Base-by-base conservation (phyloP, 2,329 filamentous ascomycete species). In the Aspergillus sp. region DNA sequence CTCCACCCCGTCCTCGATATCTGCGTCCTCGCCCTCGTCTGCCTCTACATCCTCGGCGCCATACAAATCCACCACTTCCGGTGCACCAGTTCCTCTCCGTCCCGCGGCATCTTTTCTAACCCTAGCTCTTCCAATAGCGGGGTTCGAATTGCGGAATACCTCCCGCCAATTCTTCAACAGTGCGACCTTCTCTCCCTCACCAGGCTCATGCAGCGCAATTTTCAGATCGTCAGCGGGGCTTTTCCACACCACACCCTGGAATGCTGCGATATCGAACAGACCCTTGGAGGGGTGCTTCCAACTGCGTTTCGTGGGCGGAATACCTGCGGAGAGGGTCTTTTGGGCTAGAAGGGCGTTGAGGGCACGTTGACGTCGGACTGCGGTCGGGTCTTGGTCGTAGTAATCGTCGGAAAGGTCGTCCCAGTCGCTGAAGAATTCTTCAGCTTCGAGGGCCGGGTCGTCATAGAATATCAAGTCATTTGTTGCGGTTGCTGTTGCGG, bases 161-260 rank as follows among this genome's bases (percentile, higher is more conserved):
- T 81, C 76, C 19, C 78, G 72, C 79, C 80, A 81, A 64, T 81
- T 77, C 63, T 78, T 76, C 51, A 81, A 69, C 17, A 82, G 62
- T 2, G 80, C 73, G 0, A 82, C 78, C 55, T 76, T 76, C 21
- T 79, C 74, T 4, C 76, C 76, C 3, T 75, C 67, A 4, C 78
- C 78, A 0, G 75, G 75, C 28, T 76, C 70, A 55, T 79, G 77
- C 10, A 74, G 59, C 19, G 73, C 64, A 2, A 69, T 64, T 2
- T 65, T 51, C 9, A 73, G 64, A 6, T 65, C 65, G 55, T 71
- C 61, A 5, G 63, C 63, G 3, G 71, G 65, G 2, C 65, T 68
- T 54, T 72, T 75, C 78, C 78, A 81, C 3, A 80, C 66, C 5
- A 79, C 76, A 10, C 76, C 73, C 48, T 76, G 74, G 59, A 79